Base-by-base conservation (phyloP, 331 rosid species). In the Erythrophleum ivorense region DNA sequence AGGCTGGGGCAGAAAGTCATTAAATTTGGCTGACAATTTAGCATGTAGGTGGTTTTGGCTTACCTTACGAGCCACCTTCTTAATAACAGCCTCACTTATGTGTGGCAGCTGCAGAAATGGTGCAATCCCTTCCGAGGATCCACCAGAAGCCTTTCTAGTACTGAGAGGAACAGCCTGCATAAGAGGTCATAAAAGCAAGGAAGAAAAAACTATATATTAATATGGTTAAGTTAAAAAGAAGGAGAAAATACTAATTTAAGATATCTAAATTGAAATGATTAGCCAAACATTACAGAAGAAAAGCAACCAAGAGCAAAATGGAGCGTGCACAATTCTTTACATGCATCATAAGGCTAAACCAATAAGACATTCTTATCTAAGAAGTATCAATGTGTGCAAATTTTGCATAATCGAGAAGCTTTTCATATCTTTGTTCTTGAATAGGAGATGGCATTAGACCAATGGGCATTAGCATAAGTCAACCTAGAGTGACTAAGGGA, bases 31-130 rank as follows among this genome's bases (percentile, higher is more conserved):
- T 46, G 58, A 50, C 38, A 50, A 24, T 36, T 58, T 68, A 43
- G 75, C 72, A 48, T 21, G 80, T 45, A 64, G 33, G 75, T 36
- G 41, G 68, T 45, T 69, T 71, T 48, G 59, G 21, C 80, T 76
- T 85, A 94, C 99, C 97, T 94, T 96, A 83, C 99, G 97, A 70
- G 95, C 90, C 77, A 96, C 93, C 91, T 96, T 96, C 85, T 94
- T 96, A 65, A 91, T 82, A 57, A 91, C 90, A 38, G 91, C 85
- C 88, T 96, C 99, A 60, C 85, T 92, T 79, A 96, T 86, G 89
- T 96, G 99, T 4, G 98, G 99, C 84, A 96, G 83, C 97, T 96
- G 98, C 80, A 96, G 85, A 88, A 96, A 96, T 21, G 99, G 97
- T 80, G 99, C 99, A 89, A 82, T 88, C 80, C 99, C 99, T 86